phyloP scores from a whole-genome alignment of 2,329 filamentous ascomycete species.

The Fusarium albosuccineum region DNA sequence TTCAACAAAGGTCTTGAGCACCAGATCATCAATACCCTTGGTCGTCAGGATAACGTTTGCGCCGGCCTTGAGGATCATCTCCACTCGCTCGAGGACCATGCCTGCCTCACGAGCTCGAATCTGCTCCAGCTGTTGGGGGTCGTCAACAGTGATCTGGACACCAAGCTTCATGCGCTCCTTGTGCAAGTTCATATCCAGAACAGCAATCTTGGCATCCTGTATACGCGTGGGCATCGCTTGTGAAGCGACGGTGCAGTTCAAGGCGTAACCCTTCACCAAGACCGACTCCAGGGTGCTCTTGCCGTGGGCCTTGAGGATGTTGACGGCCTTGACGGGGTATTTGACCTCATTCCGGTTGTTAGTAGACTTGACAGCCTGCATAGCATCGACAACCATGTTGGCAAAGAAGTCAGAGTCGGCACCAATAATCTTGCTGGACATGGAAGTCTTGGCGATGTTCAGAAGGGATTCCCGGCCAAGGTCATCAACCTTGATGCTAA shows the following conservation, averaged over 20 bases:
- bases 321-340: slow-evolving; percentile 99
- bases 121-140: slow-evolving; percentile 96
- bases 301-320: slow-evolving; percentile 97
- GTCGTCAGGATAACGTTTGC: slow-evolving; percentile 97
- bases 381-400: slow-evolving; percentile 95
- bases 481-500: slow-evolving; percentile 94
- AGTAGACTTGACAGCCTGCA: slow-evolving; percentile 92
- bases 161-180: slow-evolving; percentile 99
- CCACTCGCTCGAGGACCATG: slow-evolving; percentile 92
- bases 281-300: slow-evolving; percentile 91
- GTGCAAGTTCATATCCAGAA: slow-evolving; percentile 97
- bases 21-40: slow-evolving; percentile 97
- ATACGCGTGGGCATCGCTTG: slow-evolving; percentile 97
- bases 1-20: slow-evolving; percentile 94
- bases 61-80: slow-evolving; percentile 97
- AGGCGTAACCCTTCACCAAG: slow-evolving; percentile 93
- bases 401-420: slow-evolving; percentile 96
- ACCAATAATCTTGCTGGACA: slow-evolving; percentile 99
- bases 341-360: slow-evolving; percentile 93
- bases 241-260: slow-evolving; percentile 98
- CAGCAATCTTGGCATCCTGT: slow-evolving; percentile 94
- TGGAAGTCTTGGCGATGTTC: slow-evolving; percentile 97
- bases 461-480: slow-evolving; percentile 91
- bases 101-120: slow-evolving; percentile 93
- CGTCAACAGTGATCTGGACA: slow-evolving; percentile 97